These are phyloP conservation scores for Lonicera japonica DNA, from an alignment of 129 eudicot genomes.

Conservation along the genomic window DNA sequence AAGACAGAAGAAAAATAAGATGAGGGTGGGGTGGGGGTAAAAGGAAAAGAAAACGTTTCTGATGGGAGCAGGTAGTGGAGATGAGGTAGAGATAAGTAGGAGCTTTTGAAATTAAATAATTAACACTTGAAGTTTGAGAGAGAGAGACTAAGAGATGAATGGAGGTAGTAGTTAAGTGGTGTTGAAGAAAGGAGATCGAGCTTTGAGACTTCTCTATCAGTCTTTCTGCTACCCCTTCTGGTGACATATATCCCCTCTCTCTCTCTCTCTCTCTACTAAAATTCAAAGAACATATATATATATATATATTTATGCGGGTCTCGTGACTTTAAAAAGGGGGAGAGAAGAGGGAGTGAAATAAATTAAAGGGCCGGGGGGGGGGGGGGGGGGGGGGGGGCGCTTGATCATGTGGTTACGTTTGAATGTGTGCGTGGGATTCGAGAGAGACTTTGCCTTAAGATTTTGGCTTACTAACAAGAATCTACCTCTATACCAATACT, in stretches of 20 bases:
- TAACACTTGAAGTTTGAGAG: slow-evolving; percentile 46
- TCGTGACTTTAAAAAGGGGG: slow-evolving; percentile 67
- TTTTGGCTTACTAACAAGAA: slow-evolving; percentile 21
- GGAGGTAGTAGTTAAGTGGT: slow-evolving; percentile 31
- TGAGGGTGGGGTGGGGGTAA: slow-evolving; percentile 8
- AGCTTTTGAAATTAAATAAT: slow-evolving; percentile 29
- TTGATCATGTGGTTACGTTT: slow-evolving; percentile 33
- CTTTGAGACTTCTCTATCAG: slow-evolving; percentile 50
- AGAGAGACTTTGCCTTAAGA: slow-evolving; percentile 35
- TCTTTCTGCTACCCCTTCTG: slow-evolving; percentile 47
- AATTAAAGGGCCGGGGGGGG: too few species aligned
- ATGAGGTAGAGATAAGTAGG: slow-evolving; percentile 15
- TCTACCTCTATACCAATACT: slow-evolving; percentile 11
- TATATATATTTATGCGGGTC: too few species aligned
- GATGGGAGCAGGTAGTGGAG: slow-evolving; percentile 2
- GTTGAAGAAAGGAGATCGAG: slow-evolving; percentile 42
- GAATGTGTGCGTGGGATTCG: slow-evolving; percentile 16
- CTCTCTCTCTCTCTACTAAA: slow-evolving; percentile 29
- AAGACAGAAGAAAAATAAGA: slow-evolving; percentile 30
- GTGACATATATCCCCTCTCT: slow-evolving; percentile 25
- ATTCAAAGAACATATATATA: slow-evolving; percentile 38
- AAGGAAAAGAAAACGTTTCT: slow-evolving; percentile 17
- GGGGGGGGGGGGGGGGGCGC: not conserved
- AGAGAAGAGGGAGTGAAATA: slow-evolving; percentile 8
- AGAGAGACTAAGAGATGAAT: slow-evolving; percentile 20